phyloP scores from a whole-genome alignment of 768 basidiomycete genomes.

The Mycena polygramma region DNA sequence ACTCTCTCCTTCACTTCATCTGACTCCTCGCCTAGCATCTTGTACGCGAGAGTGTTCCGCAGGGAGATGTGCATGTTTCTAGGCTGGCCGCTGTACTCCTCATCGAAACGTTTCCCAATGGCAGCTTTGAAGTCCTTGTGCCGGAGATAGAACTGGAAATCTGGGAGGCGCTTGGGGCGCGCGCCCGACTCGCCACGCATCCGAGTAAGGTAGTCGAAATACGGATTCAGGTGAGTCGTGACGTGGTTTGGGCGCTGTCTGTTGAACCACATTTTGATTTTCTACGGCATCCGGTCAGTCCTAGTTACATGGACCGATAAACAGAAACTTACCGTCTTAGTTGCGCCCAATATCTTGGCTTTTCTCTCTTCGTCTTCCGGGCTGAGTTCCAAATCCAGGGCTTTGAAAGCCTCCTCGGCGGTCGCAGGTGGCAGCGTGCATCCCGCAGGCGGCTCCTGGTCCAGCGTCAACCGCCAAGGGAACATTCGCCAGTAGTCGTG shows the following conservation, averaged over 20 bases:
- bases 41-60: background rate
- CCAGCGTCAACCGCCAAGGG: slow-evolving; percentile 6
- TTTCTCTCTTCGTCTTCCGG: background rate
- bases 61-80: background rate
- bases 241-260: background rate
- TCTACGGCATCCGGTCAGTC: background rate
- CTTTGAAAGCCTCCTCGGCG: slow-evolving; percentile 12
- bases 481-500: slow-evolving; percentile 7
- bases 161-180: background rate
- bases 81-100: too few species aligned
- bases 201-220: background rate
- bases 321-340: background rate
- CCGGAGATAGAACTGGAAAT: slow-evolving; percentile 3
- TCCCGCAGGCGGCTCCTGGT: background rate
- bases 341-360: background rate
- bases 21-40: slow-evolving; percentile 5
- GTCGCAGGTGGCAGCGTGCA: background rate
- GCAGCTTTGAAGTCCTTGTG: background rate
- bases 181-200: background rate
- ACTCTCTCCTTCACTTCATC: slow-evolving; percentile 1
- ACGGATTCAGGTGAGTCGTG: slow-evolving; percentile 3
- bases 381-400: background rate
- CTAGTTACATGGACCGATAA: background rate
- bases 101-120: too few species aligned
- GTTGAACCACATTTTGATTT: slow-evolving; percentile 13